Evolutionary conservation across 148 eudicot species (phyloP).

Genomic region (Silene latifolia): DNA sequence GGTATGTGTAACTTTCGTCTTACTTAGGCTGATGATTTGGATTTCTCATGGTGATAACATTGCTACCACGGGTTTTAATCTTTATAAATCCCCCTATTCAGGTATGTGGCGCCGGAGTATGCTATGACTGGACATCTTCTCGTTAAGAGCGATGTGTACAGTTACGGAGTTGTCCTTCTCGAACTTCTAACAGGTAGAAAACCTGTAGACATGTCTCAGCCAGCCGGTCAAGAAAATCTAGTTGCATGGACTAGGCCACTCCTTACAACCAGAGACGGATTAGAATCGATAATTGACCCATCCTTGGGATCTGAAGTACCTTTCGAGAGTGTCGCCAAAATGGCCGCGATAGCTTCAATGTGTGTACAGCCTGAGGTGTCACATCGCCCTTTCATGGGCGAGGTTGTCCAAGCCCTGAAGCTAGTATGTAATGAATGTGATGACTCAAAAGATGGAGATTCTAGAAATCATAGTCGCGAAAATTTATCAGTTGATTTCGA

Average conservation of each 20-base stretch:
- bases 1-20: slow-evolving; percentile 38
- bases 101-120: slow-evolving; percentile 98
- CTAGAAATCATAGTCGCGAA: slow-evolving; percentile 49
- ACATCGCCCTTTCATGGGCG: slow-evolving; percentile 96
- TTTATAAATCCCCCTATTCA: slow-evolving; percentile 21
- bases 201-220: slow-evolving; percentile 94
- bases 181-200: slow-evolving; percentile 91
- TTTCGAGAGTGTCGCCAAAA: slow-evolving; percentile 62
- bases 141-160: slow-evolving; percentile 93
- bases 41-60: not conserved
- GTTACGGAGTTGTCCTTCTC: slow-evolving; percentile 95
- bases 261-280: slow-evolving; percentile 58
- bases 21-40: not conserved
- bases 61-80: not conserved
- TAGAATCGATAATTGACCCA: slow-evolving; percentile 58
- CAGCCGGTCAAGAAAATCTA: slow-evolving; percentile 79
- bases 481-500: slow-evolving; percentile 40
- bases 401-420: slow-evolving; percentile 94
- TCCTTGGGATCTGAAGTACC: slow-evolving; percentile 42
- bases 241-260: slow-evolving; percentile 87
- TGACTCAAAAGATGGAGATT: slow-evolving; percentile 33
- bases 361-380: slow-evolving; percentile 94
- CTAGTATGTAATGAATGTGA: slow-evolving; percentile 71
- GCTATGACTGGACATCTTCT: slow-evolving; percentile 99
- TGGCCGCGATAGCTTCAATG: slow-evolving; percentile 95